A percentile compares a stretch with the other conserved stretches of the same genome.
Conservation (phyloP, 768 basidiomycete genomes). For the Fibroporia radiculosa region DNA sequence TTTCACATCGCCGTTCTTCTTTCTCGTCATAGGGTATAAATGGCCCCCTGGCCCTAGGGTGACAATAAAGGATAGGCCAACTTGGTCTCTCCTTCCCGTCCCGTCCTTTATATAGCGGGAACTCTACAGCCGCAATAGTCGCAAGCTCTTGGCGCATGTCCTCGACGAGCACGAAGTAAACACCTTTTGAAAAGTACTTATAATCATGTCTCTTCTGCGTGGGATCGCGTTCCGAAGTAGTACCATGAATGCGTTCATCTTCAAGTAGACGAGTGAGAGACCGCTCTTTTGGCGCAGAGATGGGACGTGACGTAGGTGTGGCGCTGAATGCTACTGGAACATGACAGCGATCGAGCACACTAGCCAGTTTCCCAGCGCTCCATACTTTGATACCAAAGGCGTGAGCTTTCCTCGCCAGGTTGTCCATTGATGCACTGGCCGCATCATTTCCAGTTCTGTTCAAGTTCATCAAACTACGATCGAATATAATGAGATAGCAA, state of each 20-base stretch:
- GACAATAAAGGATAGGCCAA: slow-evolving; percentile 83
- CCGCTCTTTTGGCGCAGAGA: slow-evolving; percentile 27
- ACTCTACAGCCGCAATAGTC: slow-evolving; percentile 81
- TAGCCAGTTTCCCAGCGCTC: slow-evolving; percentile 64
- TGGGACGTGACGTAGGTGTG: slow-evolving; percentile 21
- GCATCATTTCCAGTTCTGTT: slow-evolving; percentile 25
- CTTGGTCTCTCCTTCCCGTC: slow-evolving; percentile 47
- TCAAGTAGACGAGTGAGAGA: slow-evolving; percentile 59
- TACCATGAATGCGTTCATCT: slow-evolving; percentile 79
- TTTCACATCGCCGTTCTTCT: slow-evolving; percentile 63
- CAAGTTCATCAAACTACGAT: background rate
- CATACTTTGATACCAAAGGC: slow-evolving; percentile 82
- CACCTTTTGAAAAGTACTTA: slow-evolving; percentile 72
- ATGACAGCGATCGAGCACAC: slow-evolving; percentile 63
- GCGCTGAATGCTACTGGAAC: slow-evolving; percentile 21
- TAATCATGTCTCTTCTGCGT: slow-evolving; percentile 82
- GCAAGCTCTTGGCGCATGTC: slow-evolving; percentile 79
- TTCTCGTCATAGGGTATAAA: slow-evolving; percentile 70
- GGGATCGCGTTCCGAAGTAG: slow-evolving; percentile 82
- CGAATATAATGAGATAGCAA: background rate
- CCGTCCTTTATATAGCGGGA: slow-evolving; percentile 45
- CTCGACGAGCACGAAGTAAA: slow-evolving; percentile 85
- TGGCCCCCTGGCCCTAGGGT: slow-evolving; percentile 65
- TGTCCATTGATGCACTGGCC: slow-evolving; percentile 23
- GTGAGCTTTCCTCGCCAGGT: slow-evolving; percentile 58